Evolutionary conservation across 768 basidiomycete genomes (phyloP), one percentile per base, ranked within the genome.

Genomic region (Russula virescens): DNA sequence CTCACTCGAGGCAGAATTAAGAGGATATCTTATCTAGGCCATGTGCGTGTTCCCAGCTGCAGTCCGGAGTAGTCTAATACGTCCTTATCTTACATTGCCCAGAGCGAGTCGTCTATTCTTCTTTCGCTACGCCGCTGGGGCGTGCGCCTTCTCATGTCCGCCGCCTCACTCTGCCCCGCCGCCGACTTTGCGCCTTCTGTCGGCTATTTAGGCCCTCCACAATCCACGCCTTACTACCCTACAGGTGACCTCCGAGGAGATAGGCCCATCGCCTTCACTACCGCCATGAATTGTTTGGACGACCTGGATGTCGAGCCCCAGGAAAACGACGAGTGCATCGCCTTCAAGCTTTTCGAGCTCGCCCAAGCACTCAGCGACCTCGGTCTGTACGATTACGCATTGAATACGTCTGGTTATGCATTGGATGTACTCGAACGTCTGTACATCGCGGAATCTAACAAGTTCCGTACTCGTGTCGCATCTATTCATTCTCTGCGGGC

Each of bases 351-450:
- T 43, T 26, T 31, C 10, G 53, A 55, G 31, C 58, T 63, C 28
- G 40, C 58, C 4, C 62, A 63, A 26, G 58, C 62, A 19, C 47
- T 63, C 47, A 63, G 14, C n/a, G 62, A 63, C 42, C n/a, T 63
- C 13, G 62, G 62, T 21, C 25, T 63, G 4, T 38, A 38, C 6
- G 40, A 49, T 8, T 49, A 54, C 19, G 62, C 62, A 5, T 55
- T 55, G 43, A 40, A 31, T 14, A 52, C 34, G 13, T 63, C 52
- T 25, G 52, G 34, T 1, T 55, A 49, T 28, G 63, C 53, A 14
- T 38, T 55, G 31, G 48, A 60, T 21, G 13, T 26, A 7, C 5
- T 45, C 31, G 35, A 58, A 14, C 31, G 23, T 1, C 19, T n/a
- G 23, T 45, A 35, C 40, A 28, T 28, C 3, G n/a, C 19, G 14